These are phyloP conservation scores for Paulownia fortunei DNA, from an alignment of 257 asterid genomes.

Conservation along the genomic window DNA sequence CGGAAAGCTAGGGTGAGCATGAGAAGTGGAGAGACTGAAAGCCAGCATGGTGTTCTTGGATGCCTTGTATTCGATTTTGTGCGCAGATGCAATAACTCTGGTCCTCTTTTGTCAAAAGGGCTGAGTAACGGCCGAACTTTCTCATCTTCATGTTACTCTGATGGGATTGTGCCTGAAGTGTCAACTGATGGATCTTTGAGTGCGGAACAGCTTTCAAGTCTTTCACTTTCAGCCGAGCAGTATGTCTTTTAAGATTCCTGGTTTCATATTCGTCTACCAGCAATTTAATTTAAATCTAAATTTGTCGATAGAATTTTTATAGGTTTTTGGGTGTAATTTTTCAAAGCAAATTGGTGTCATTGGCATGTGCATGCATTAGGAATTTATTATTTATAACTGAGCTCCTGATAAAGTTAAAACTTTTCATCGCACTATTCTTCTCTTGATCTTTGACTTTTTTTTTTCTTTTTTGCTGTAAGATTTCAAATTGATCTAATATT, in stretches of 20 bases:
- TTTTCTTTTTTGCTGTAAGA: not conserved
- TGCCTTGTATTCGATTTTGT: conserved; percentile 28
- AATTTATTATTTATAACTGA: not conserved
- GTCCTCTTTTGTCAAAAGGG: conserved; percentile 34
- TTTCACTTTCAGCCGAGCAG: conserved; percentile 62
- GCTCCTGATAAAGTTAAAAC: not conserved
- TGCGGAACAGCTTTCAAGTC: conserved; percentile 50
- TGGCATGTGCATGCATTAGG: conserved; percentile 1
- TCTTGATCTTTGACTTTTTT: not conserved
- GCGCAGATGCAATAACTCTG: conserved; percentile 23
- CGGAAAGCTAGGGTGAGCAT: conserved; percentile 49
- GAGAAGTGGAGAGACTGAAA: conserved; percentile 39
- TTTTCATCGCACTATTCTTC: not conserved
- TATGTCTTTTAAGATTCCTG: conserved; percentile 42
- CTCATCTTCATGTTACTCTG: conserved; percentile 61
- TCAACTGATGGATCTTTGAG: conserved; percentile 48
- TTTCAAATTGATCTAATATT: not conserved
- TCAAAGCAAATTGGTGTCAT: not conserved
- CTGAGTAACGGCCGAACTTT: conserved; percentile 36
- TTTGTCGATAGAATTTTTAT: not conserved
- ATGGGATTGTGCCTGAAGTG: conserved; percentile 47
- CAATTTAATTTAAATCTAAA: not conserved
- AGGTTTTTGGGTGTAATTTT: not conserved
- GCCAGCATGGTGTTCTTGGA: conserved; percentile 33
- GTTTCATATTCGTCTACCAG: not conserved